These are phyloP conservation scores for Cymbopogon flexuosus DNA, from an alignment of 202 grass and related monocot species.

Conservation along the genomic window DNA sequence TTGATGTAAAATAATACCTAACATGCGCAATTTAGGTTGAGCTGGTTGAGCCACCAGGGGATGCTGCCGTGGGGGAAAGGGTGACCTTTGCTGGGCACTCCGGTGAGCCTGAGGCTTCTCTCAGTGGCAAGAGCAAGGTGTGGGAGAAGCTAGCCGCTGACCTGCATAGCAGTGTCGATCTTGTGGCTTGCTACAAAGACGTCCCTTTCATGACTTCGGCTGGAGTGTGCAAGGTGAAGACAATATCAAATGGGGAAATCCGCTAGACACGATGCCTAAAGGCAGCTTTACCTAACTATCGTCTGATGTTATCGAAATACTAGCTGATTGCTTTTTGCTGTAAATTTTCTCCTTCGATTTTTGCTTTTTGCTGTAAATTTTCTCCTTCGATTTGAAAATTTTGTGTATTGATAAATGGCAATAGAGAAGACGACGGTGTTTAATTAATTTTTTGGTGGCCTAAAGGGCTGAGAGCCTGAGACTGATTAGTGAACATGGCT, in stretches of 20 bases:
- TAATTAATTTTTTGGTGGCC: background rate
- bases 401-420: background rate
- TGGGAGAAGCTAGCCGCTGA: slow-evolving; percentile 89
- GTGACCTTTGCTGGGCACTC: slow-evolving; percentile 67
- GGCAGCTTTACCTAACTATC: background rate
- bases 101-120: slow-evolving; percentile 64
- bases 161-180: slow-evolving; percentile 50
- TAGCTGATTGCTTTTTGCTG: background rate
- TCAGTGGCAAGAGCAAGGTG: slow-evolving; percentile 71
- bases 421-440: background rate
- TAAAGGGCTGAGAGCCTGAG: background rate
- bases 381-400: background rate
- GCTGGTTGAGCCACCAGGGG: slow-evolving; percentile 76
- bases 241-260: slow-evolving; percentile 61
- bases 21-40: slow-evolving; percentile 55
- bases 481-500: too few species aligned
- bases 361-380: background rate
- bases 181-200: slow-evolving; percentile 75
- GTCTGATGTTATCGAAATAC: background rate
- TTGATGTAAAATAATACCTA: background rate
- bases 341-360: background rate
- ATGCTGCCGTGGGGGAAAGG: slow-evolving; percentile 57
- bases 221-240: slow-evolving; percentile 74
- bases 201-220: slow-evolving; percentile 68
- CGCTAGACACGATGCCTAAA: slow-evolving; percentile 31